Conservation (phyloP, 768 basidiomycete species). For the Neoboletus brunneissimus region DNA sequence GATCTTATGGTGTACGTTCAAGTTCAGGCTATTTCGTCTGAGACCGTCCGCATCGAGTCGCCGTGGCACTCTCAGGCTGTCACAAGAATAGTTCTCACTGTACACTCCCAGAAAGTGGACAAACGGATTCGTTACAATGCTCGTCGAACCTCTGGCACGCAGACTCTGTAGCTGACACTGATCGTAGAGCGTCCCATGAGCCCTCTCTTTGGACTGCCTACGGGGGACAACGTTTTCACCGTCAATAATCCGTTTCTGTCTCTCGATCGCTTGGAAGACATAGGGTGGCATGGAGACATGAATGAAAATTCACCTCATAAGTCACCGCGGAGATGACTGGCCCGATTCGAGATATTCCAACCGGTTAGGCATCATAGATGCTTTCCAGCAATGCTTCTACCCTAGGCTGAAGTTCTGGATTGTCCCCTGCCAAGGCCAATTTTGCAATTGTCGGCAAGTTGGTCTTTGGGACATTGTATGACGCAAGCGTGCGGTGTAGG, state of each 20-base stretch:
- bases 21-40: background rate
- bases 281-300: background rate
- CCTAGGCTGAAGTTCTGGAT: constrained; percentile 35
- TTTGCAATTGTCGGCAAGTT: constrained; percentile 54
- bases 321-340: background rate
- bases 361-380: constrained; percentile 33
- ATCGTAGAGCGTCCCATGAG: background rate
- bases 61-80: background rate
- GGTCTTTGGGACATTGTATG: constrained; percentile 61
- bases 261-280: background rate
- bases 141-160: background rate
- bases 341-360: background rate
- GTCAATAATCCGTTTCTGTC: background rate
- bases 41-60: constrained; percentile 1
- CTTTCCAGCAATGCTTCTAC: constrained; percentile 51
- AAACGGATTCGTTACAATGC: background rate
- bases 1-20: constrained; percentile 4
- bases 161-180: background rate
- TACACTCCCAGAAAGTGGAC: background rate
- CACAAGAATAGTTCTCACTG: background rate
- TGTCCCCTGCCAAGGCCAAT: constrained; percentile 25
- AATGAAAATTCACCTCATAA: background rate
- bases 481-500: constrained; percentile 51
- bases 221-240: background rate
- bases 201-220: background rate